These are phyloP conservation scores for Botrytis medusae DNA, from an alignment of 2,329 filamentous ascomycete genomes.

Conservation along the genomic window DNA sequence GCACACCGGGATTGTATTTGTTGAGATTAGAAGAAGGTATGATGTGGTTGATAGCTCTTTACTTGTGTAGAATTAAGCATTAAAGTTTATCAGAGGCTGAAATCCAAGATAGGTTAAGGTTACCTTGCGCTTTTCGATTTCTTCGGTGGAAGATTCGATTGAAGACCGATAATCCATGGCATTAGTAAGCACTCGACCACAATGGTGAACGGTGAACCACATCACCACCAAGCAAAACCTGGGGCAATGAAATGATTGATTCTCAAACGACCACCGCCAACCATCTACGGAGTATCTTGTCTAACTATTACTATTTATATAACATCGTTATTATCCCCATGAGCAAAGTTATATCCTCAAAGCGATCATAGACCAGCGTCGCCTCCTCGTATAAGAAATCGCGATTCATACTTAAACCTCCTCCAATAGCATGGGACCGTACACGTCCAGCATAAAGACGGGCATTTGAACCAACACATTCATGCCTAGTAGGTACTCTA, in stretches of 20 bases:
- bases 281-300: background rate
- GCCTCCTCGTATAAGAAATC: background rate
- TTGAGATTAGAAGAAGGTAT: conserved; percentile 5
- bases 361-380: background rate
- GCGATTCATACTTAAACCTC: background rate
- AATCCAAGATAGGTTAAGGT: conserved; percentile 16
- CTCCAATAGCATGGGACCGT: background rate
- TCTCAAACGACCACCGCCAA: background rate
- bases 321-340: background rate
- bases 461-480: background rate
- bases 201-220: background rate
- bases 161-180: background rate
- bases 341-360: background rate
- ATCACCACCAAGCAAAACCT: background rate
- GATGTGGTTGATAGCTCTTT: conserved; percentile 21
- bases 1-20: conserved; percentile 32
- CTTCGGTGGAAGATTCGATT: conserved; percentile 5
- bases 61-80: conserved; percentile 6
- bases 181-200: conserved; percentile 14
- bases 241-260: background rate
- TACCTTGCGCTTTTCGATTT: conserved; percentile 7
- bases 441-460: conserved; percentile 14
- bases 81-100: conserved; percentile 20
- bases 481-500: background rate
- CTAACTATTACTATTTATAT: background rate